phyloP scores from a whole-genome alignment of 306 rosid species.

The Pterocarpus santalinus region DNA sequence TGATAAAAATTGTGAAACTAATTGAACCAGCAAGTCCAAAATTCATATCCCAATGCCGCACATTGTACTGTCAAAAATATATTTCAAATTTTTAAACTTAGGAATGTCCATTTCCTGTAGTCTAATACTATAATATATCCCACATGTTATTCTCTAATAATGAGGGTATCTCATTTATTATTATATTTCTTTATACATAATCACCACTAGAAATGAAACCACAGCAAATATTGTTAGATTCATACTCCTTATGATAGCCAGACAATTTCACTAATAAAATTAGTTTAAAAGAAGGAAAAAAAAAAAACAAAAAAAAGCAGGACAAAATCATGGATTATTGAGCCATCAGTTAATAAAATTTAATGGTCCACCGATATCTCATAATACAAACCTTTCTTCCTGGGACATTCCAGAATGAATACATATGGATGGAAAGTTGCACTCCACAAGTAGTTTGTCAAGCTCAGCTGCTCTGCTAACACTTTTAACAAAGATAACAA shows the following conservation, averaged over 20 bases:
- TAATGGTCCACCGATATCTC: neutral
- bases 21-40: neutral
- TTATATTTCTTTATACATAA: neutral
- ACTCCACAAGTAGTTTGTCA: constrained; percentile 94
- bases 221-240: neutral
- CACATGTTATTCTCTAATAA: neutral
- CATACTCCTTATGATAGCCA: neutral
- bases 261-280: neutral
- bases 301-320: neutral
- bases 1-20: neutral
- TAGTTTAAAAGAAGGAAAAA: neutral
- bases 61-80: neutral
- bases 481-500: constrained; percentile 96
- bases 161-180: neutral
- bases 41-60: neutral
- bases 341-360: neutral
- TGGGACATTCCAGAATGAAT: constrained; percentile 99
- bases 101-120: neutral
- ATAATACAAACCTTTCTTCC: constrained; percentile 84
- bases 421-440: constrained; percentile 97
- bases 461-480: constrained; percentile 98
- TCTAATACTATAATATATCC: neutral
- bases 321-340: neutral
- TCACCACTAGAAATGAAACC: neutral
- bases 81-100: neutral